Percentiles rank a stretch among this genome's conserved stretches.
Evolutionary conservation across 345 rosid genomes (phyloP).

Genomic region (Pugionium cornutum): DNA sequence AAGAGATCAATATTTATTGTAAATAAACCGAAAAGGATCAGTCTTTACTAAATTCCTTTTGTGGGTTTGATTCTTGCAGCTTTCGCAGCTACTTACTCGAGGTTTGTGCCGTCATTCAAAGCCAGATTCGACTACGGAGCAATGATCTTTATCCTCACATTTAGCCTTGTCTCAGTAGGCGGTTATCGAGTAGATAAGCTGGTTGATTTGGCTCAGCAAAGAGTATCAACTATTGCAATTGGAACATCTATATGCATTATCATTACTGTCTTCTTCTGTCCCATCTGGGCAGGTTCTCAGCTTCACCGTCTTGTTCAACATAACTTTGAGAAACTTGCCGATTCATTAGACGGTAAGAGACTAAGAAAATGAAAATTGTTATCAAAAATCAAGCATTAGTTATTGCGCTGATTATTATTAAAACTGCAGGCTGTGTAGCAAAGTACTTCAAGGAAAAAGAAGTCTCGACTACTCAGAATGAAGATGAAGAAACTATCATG

Average conservation of each 20-base stretch:
- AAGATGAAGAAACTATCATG: constrained; percentile 42
- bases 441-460: constrained; percentile 50
- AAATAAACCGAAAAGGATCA: neutral
- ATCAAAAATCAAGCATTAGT: neutral
- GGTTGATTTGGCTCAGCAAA: constrained; percentile 56
- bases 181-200: constrained; percentile 63
- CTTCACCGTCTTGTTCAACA: constrained; percentile 59
- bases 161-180: constrained; percentile 66
- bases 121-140: constrained; percentile 77
- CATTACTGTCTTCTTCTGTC: constrained; percentile 56
- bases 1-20: neutral
- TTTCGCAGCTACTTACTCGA: constrained; percentile 68
- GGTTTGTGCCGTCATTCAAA: constrained; percentile 71
- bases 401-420: neutral
- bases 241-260: constrained; percentile 65
- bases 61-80: constrained; percentile 47
- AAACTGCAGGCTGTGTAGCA: constrained; percentile 49
- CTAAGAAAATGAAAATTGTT: neutral
- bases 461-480: constrained; percentile 9
- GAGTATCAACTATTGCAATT: constrained; percentile 61
- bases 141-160: constrained; percentile 76
- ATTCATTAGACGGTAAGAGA: constrained; percentile 61
- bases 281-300: constrained; percentile 78
- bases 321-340: constrained; percentile 62
- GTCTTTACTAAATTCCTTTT: constrained; percentile 14